Evolutionary conservation across 345 rosid species (phyloP).

Genomic region (Eucalyptus albens): DNA sequence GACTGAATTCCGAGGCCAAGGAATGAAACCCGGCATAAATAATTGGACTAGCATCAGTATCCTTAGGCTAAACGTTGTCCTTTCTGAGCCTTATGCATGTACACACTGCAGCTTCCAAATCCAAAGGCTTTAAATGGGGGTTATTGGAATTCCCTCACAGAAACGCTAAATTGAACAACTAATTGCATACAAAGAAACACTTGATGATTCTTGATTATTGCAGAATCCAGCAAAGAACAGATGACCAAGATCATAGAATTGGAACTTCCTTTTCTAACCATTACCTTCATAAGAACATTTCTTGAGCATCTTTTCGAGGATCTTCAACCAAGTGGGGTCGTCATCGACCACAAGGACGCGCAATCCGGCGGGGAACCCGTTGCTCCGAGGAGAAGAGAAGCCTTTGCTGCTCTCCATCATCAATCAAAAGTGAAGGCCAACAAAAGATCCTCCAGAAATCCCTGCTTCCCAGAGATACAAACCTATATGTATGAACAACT

Average conservation of each 20-base stretch:
- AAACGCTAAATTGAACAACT: background rate
- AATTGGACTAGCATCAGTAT: background rate
- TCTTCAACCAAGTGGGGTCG: slow-evolving; percentile 92
- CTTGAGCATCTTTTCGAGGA: slow-evolving; percentile 97
- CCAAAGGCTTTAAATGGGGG: background rate
- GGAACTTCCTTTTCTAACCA: background rate
- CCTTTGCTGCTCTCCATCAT: slow-evolving; percentile 43
- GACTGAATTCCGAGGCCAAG: background rate
- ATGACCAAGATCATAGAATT: background rate
- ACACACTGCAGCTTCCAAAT: background rate
- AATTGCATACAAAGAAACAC: background rate
- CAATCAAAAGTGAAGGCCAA: background rate
- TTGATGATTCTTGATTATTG: background rate
- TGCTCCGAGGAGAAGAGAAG: slow-evolving; percentile 51
- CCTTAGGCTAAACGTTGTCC: background rate
- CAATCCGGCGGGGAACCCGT: slow-evolving; percentile 68
- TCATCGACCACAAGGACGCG: slow-evolving; percentile 97
- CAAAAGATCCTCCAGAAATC: background rate
- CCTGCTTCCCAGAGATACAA: background rate
- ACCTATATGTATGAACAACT: background rate
- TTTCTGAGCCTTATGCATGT: background rate
- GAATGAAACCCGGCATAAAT: background rate
- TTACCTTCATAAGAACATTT: slow-evolving; percentile 89
- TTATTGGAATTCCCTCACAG: background rate
- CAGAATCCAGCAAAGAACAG: background rate